Conservation (phyloP, 768 basidiomycete genomes). For the Russula compacta region DNA sequence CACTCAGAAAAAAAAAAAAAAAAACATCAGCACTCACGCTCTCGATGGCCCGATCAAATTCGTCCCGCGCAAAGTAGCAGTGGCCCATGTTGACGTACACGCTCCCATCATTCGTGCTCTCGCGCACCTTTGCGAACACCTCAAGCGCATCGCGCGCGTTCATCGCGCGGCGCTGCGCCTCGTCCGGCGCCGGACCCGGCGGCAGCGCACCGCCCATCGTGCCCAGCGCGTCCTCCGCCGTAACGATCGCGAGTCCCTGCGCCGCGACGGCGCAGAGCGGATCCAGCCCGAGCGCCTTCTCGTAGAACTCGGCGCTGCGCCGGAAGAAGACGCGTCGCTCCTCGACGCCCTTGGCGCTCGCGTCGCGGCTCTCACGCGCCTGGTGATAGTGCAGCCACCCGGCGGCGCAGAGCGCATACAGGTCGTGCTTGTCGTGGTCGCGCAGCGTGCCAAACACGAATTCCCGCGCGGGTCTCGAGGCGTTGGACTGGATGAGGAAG, state of each 20-base stretch:
- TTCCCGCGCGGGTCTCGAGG: conserved; percentile 65
- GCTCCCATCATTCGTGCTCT: conserved; percentile 71
- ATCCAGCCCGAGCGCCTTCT: conserved; percentile 81
- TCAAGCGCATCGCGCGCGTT: conserved; percentile 83
- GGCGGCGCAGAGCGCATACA: conserved; percentile 85
- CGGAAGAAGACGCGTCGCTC: conserved; percentile 74
- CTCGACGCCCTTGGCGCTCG: conserved; percentile 42
- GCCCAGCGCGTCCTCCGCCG: conserved; percentile 86
- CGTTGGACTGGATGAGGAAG: conserved; percentile 77
- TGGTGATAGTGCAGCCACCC: conserved; percentile 82
- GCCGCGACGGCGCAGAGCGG: conserved; percentile 87
- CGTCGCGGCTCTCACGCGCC: conserved; percentile 75
- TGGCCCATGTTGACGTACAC: conserved; percentile 97
- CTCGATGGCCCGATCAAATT: conserved; percentile 94
- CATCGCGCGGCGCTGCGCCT: conserved; percentile 52
- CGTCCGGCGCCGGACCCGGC: conserved; percentile 43
- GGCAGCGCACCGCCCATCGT: conserved; percentile 46
- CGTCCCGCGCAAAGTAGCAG: conserved; percentile 86
- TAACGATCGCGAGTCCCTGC: conserved; percentile 88
- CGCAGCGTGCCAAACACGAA: conserved; percentile 87
- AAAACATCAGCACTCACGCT: conserved; percentile 60
- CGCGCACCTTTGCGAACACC: conserved; percentile 84
- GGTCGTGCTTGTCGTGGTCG: conserved; percentile 76
- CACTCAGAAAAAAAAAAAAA: background rate
- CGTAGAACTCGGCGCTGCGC: conserved; percentile 83